These are phyloP conservation scores for Jimgerdemannia lactiflua DNA, from an alignment of 192 early-diverging fungal genomes.

Conservation along the genomic window DNA sequence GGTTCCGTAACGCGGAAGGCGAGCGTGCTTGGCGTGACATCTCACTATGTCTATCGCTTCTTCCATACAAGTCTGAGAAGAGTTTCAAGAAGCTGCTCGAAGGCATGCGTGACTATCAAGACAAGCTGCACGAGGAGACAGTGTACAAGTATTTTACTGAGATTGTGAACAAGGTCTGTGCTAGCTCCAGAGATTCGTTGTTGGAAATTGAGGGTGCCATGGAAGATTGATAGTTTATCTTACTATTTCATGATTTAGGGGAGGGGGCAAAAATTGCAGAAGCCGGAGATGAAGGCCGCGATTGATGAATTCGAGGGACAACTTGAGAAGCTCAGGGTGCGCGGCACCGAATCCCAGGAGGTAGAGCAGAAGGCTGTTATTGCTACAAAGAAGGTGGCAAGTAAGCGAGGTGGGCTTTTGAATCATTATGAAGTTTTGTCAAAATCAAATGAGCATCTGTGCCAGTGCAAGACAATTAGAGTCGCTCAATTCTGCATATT, in stretches of 20 bases:
- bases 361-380: constrained; percentile 28
- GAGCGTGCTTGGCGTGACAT: constrained; percentile 90
- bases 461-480: not conserved
- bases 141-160: constrained; percentile 87
- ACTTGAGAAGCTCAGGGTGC: constrained; percentile 68
- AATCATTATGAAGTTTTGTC: constrained; percentile 1
- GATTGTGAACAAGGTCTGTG: constrained; percentile 75
- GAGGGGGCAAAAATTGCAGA: constrained; percentile 58
- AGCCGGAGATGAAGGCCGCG: constrained; percentile 71
- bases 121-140: constrained; percentile 84
- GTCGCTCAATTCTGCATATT: not conserved
- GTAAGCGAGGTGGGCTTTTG: constrained; percentile 15
- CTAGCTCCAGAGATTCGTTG: not conserved
- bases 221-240: not conserved
- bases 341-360: constrained; percentile 35
- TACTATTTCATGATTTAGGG: constrained; percentile 34
- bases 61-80: constrained; percentile 87
- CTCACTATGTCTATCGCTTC: constrained; percentile 84
- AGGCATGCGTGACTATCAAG: constrained; percentile 78
- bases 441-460: not conserved
- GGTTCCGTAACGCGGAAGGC: constrained; percentile 82
- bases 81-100: constrained; percentile 85
- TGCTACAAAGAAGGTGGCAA: constrained; percentile 24
- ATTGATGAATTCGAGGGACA: constrained; percentile 88
- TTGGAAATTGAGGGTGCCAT: not conserved